A percentile compares a stretch with the other conserved stretches of the same genome.
Evolutionary conservation across 257 asterid species (phyloP).

Genomic region (Jaltomata sinuosa): DNA sequence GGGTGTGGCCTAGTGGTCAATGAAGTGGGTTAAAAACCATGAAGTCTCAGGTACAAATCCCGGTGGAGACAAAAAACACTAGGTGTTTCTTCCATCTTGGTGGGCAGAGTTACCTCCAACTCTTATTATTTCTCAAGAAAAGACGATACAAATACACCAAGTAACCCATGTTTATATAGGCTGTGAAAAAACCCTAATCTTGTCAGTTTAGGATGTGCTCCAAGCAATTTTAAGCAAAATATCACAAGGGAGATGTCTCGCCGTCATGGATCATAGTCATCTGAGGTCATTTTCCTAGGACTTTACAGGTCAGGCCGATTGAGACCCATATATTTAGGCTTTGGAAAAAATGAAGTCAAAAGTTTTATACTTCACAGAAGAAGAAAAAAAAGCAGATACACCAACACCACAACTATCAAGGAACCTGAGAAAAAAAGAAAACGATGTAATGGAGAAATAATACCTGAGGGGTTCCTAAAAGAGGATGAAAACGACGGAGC

Average conservation of each 20-base stretch:
- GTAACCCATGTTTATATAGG: neutral
- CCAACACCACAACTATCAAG: neutral
- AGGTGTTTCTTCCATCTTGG: too few species aligned
- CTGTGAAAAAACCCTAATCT: neutral
- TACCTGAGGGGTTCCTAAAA: neutral
- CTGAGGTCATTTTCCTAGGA: neutral
- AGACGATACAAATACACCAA: neutral
- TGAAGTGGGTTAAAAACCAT: too few species aligned
- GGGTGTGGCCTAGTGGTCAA: too few species aligned
- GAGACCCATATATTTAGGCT: neutral
- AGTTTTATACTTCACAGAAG: neutral
- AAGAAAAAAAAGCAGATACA: neutral
- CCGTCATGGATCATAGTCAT: neutral
- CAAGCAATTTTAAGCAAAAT: neutral
- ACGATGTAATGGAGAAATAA: neutral
- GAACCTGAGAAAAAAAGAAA: neutral
- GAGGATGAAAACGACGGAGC: neutral
- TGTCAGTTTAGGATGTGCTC: neutral
- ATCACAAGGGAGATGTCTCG: neutral
- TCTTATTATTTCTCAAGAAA: too few species aligned
- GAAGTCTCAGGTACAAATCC: too few species aligned
- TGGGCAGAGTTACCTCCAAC: too few species aligned
- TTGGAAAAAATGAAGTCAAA: neutral
- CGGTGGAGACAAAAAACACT: too few species aligned
- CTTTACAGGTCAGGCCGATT: neutral